Percentiles rank a stretch among this genome's conserved stretches.
These are phyloP conservation scores for Sclerotinia minor DNA, from an alignment of 2,329 filamentous ascomycete species.

Conservation along the genomic window DNA sequence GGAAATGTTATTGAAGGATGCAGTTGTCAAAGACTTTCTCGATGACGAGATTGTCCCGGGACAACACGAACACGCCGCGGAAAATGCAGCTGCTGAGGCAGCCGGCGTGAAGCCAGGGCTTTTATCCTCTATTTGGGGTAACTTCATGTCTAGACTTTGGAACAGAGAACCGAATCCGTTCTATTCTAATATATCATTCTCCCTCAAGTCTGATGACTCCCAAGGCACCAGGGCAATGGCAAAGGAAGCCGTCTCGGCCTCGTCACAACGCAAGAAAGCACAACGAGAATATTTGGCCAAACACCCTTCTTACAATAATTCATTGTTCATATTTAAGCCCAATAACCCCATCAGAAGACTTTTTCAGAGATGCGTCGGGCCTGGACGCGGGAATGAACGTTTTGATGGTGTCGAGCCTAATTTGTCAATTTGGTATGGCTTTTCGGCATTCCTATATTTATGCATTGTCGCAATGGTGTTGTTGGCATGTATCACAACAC, in stretches of 20 bases:
- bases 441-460: slow-evolving; percentile 91
- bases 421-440: slow-evolving; percentile 85
- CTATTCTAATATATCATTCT: slow-evolving; percentile 76
- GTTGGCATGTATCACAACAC: slow-evolving; percentile 90
- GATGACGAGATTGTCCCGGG: slow-evolving; percentile 64
- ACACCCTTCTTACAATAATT: slow-evolving; percentile 89
- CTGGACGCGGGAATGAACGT: slow-evolving; percentile 80
- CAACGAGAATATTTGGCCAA: slow-evolving; percentile 87
- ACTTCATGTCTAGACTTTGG: slow-evolving; percentile 55
- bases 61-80: slow-evolving; percentile 42
- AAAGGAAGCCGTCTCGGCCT: slow-evolving; percentile 81
- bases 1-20: slow-evolving; percentile 95
- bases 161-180: slow-evolving; percentile 89
- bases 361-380: slow-evolving; percentile 88
- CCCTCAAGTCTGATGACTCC: slow-evolving; percentile 66
- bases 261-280: slow-evolving; percentile 78
- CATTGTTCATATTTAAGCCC: slow-evolving; percentile 82
- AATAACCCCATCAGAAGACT: slow-evolving; percentile 74
- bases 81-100: slow-evolving; percentile 37
- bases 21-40: slow-evolving; percentile 90
- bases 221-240: slow-evolving; percentile 86
- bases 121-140: slow-evolving; percentile 62
- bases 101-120: slow-evolving; percentile 56
- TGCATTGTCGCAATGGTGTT: slow-evolving; percentile 98
- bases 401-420: slow-evolving; percentile 90